Evolutionary conservation across 2,329 filamentous ascomycete genomes (phyloP).

Genomic region (Sarocladiaceae sp.): DNA sequence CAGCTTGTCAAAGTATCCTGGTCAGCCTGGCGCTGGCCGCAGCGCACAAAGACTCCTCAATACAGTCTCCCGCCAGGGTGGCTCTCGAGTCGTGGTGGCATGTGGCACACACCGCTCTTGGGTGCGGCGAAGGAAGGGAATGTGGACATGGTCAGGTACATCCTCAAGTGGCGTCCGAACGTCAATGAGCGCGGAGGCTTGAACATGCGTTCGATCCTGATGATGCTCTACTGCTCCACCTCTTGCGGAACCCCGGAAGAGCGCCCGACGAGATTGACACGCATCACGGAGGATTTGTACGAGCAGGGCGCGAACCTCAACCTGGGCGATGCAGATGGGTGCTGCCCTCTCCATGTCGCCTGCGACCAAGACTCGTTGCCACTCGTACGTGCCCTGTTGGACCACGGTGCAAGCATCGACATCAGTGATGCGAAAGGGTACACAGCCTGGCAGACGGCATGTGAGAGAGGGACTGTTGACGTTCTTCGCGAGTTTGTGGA

Average conservation of each 20-base stretch:
- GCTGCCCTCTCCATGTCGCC: not conserved
- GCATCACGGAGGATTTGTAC: not conserved
- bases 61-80: not conserved
- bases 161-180: not conserved
- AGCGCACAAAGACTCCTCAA: not conserved
- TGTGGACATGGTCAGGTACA: not conserved
- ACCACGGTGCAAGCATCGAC: not conserved
- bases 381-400: not conserved
- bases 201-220: not conserved
- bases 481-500: not conserved
- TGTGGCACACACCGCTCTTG: not conserved
- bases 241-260: not conserved
- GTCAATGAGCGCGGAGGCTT: constrained; percentile 2
- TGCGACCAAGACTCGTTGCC: not conserved
- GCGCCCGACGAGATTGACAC: not conserved
- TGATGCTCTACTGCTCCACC: not conserved
- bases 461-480: not conserved
- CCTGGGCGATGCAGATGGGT: not conserved
- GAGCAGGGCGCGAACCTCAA: not conserved
- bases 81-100: not conserved
- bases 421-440: not conserved
- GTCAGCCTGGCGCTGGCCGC: not conserved
- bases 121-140: not conserved
- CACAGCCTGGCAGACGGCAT: not conserved
- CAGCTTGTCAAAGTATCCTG: not conserved